A percentile compares a stretch with the other conserved stretches of the same genome.
phyloP scores from a whole-genome alignment of 2,329 filamentous ascomycete species.

The Colletotrichum magnum region DNA sequence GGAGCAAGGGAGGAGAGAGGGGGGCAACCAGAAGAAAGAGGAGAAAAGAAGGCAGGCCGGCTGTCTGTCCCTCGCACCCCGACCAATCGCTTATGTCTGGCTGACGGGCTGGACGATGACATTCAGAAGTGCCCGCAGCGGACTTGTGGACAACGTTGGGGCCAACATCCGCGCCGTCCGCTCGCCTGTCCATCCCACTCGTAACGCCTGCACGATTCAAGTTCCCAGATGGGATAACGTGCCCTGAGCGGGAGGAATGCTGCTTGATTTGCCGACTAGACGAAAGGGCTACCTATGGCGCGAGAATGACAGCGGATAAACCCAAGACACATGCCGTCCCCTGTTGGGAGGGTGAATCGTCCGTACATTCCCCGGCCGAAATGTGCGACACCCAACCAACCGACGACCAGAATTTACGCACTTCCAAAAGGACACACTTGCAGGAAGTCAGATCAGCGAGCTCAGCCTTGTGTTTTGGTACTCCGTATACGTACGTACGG shows the following conservation, averaged over 20 bases:
- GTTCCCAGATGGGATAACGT: constrained; percentile 8
- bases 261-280: constrained; percentile 3
- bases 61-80: too few relatives aligned
- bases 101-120: neutral
- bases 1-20: constrained; percentile 5
- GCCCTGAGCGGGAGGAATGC: neutral
- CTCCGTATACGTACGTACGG: too few relatives aligned
- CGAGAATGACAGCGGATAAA: neutral
- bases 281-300: neutral
- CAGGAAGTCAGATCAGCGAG: too few relatives aligned
- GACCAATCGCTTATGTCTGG: constrained; percentile 7
- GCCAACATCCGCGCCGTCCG: too few relatives aligned
- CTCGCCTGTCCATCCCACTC: neutral
- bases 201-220: neutral
- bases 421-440: too few relatives aligned
- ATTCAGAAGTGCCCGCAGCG: neutral
- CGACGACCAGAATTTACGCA: neutral
- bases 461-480: too few relatives aligned
- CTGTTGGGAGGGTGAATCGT: neutral
- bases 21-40: neutral
- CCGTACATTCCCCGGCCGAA: constrained; percentile 6
- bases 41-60: constrained; percentile 31
- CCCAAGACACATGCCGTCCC: constrained; percentile 11
- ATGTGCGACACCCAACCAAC: constrained; percentile 2
- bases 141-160: too few relatives aligned